Base-by-base conservation (phyloP, 2,329 filamentous ascomycete species). In the Monosporascus cannonballus region DNA sequence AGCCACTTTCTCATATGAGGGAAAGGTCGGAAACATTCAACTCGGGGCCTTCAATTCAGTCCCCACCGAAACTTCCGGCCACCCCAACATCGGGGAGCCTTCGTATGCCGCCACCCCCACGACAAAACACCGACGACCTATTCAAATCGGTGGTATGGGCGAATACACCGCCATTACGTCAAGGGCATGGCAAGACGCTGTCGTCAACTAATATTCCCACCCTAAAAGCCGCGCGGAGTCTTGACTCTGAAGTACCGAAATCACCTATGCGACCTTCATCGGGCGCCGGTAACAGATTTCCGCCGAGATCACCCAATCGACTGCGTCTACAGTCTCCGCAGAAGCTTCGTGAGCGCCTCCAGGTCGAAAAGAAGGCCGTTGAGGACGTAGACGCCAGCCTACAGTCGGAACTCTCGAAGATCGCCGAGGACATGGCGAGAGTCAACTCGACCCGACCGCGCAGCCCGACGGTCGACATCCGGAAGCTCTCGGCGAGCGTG, bases 261-360 rank as follows among this genome's bases (percentile, higher is more conserved):
- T 53, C 63, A 17, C 54, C 60, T 9, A 61, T 60, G 6, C 62
- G 70, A 37, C 64, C 68, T n/a, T 64, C 66, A 6, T 61, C 66
- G 20, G 75, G 69, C 53, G 69, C 73, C 17, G 67, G 64, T n/a
- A 76, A 72, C 11, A 34, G 30, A 14, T 34, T 9, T 34, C 30
- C 30, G 50, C 63, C 59, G 58, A 72, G 7, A 49, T 51, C 62
- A 8, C 56, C 73, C 2, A 71, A 79, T 54, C 86, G 84, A 59
- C 74, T 90, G 36, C 84, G 87, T 11, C 77, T 89, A 11, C 85
- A 89, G 56, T 86, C 82, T 15, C 79, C 85, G 0, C 86, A 87
- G 61, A 92, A 88, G 66, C 75, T 93, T 20, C 87, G 92, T 18
- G 92, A 96, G 71, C 86, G 93, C 36, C 77, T 96, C 1, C 87